Percentiles rank a stretch among this genome's conserved stretches.
phyloP scores from a whole-genome alignment of 2,329 filamentous ascomycete genomes.

The Colletotrichum lupini region DNA sequence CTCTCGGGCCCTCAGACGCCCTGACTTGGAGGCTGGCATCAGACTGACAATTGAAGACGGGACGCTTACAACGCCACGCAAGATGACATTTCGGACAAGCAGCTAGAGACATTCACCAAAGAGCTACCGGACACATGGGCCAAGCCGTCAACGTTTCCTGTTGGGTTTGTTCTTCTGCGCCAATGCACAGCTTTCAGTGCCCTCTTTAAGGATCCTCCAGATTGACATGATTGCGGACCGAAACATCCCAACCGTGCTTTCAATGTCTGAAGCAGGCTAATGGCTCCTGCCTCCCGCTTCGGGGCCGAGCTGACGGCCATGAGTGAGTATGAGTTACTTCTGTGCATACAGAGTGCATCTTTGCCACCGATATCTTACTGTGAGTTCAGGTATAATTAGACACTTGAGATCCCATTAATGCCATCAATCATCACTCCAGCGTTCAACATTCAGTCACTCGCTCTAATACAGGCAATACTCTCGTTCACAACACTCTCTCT shows the following conservation, averaged over 20 bases:
- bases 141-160: not conserved
- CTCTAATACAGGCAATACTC: not conserved
- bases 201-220: not conserved
- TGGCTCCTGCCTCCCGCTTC: not conserved
- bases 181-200: not conserved
- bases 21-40: slow-evolving; percentile 1
- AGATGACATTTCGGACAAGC: slow-evolving; percentile 1
- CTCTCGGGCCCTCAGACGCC: not conserved
- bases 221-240: not conserved
- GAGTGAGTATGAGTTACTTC: not conserved
- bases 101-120: not conserved
- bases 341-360: not conserved
- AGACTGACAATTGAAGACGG: not conserved
- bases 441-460: not conserved
- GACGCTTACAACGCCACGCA: slow-evolving; percentile 17
- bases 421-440: not conserved
- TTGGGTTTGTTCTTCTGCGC: not conserved
- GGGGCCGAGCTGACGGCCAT: slow-evolving; percentile 17
- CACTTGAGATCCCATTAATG: not conserved
- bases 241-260: slow-evolving; percentile 19
- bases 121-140: slow-evolving; percentile 11
- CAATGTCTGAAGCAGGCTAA: slow-evolving; percentile 21
- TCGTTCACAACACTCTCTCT: not conserved
- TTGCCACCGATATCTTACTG: not conserved
- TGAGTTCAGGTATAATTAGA: not conserved